phyloP scores from a whole-genome alignment of 768 basidiomycete genomes.

The Boletus tylopilopsis region DNA sequence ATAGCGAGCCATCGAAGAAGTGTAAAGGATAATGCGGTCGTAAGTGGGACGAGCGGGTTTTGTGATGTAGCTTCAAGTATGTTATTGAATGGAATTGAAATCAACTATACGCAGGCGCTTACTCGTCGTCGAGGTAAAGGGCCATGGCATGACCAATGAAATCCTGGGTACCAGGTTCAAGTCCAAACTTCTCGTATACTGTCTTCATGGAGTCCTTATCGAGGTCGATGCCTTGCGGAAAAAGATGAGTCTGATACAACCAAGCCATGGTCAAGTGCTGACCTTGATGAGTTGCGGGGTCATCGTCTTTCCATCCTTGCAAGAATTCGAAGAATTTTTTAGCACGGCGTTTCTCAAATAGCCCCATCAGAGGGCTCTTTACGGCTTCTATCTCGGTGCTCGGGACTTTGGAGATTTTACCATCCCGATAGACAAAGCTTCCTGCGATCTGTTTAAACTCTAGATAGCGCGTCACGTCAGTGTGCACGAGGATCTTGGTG shows the following conservation, averaged over 20 bases:
- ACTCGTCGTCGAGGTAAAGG: constrained; percentile 97
- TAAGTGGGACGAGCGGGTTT: constrained; percentile 89
- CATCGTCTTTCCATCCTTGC: constrained; percentile 92
- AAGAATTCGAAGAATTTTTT: constrained; percentile 99
- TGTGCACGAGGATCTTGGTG: constrained; percentile 97
- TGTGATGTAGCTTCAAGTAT: constrained; percentile 71
- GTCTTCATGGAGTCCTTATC: constrained; percentile 90
- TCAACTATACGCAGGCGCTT: constrained; percentile 28
- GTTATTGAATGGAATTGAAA: constrained; percentile 10
- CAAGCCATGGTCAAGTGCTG: constrained; percentile 11
- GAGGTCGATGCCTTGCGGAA: constrained; percentile 67
- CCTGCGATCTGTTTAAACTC: constrained; percentile 99
- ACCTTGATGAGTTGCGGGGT: constrained; percentile 97
- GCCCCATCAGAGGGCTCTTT: constrained; percentile 93
- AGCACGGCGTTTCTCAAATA: constrained; percentile 96
- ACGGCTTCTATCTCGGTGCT: constrained; percentile 98
- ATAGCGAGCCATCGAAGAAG: constrained; percentile 97
- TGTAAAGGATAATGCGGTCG: constrained; percentile 95
- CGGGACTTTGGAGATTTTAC: constrained; percentile 95
- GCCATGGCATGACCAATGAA: constrained; percentile 99
- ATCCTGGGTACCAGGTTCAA: constrained; percentile 97
- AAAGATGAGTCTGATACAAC: neutral
- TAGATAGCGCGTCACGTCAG: constrained; percentile 96
- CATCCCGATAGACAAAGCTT: constrained; percentile 96
- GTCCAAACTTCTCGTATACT: constrained; percentile 95